Evolutionary conservation across 371 early-diverging fungal species (phyloP), one percentile per base, ranked within the genome.

Genomic region (Encephalitozoon cuniculi): DNA sequence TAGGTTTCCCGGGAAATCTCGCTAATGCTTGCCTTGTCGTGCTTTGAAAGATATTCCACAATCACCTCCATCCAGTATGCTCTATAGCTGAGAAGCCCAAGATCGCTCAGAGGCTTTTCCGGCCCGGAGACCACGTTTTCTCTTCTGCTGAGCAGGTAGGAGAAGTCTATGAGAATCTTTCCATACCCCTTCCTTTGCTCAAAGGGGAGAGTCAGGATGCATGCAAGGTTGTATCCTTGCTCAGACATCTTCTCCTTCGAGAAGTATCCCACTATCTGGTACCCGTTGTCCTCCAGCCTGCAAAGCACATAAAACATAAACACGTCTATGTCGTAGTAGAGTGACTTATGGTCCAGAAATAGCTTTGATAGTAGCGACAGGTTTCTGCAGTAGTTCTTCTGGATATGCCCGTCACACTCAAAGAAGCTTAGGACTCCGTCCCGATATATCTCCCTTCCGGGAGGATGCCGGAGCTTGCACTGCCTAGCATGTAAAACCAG

Each of bases 311-410:
- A 97, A 83, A 95, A 98, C 76, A 97, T 80, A 83, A 98, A 98
- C 0, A 95, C 95, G 78, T 98, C 96, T 12, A 96, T 93, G 82
- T 98, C 97, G 82, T 95, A 98, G 82, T 93, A 95, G 8, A 97
- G 87, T n/a, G 97, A 95, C 83, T 98, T 98, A 88, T 96, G 96
- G 85, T 98, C 99, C 79, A 98, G 84, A 84, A 97, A 99, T 87
- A 95, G 89, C 84, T 99, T 99, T 15, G 94, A 91, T 4, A 97
- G 82, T 23, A 99, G 87, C 73, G 95, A 94, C 37, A 99, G 86
- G 83, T 97, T 97, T 78, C 93, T 92, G 86, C 97, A 94, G 82
- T 96, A 99, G 25, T 90, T 84, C 26, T 74, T 90, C 72, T 94
- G 92, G 51, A 89, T 88, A 49, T 90, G 82, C 0, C 94, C 94